Evolutionary conservation across 1,139 yeast genomes (phyloP).

Genomic region (Tardiomyces digboiensis): DNA sequence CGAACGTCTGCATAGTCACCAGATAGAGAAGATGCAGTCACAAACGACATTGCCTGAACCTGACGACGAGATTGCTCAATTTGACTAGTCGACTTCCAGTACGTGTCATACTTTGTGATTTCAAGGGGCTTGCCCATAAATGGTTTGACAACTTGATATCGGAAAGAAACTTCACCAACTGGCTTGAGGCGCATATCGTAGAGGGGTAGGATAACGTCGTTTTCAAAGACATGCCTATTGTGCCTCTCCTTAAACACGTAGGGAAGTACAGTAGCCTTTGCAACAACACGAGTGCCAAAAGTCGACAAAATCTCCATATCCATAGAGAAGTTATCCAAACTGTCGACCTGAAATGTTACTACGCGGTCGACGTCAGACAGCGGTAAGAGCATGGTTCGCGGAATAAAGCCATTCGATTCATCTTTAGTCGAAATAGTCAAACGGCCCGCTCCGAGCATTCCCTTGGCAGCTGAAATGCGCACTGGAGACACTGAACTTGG

Average conservation of each 20-base stretch:
- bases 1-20: constrained; percentile 76
- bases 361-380: constrained; percentile 61
- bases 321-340: constrained; percentile 65
- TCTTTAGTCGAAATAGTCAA: constrained; percentile 60
- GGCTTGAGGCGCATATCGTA: constrained; percentile 75
- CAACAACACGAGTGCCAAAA: constrained; percentile 86
- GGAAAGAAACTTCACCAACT: constrained; percentile 72
- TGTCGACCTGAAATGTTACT: constrained; percentile 80
- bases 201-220: constrained; percentile 48
- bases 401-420: constrained; percentile 55
- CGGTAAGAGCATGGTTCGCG: constrained; percentile 77
- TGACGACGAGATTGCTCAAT: constrained; percentile 18
- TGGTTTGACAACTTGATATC: constrained; percentile 83
- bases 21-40: constrained; percentile 82
- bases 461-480: constrained; percentile 27
- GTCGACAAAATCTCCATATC: constrained; percentile 93
- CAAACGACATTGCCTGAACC: constrained; percentile 47
- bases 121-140: constrained; percentile 79
- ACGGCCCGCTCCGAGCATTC: constrained; percentile 36
- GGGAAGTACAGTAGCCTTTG: constrained; percentile 73
- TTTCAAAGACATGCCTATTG: constrained; percentile 2
- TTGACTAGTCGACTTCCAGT: constrained; percentile 82
- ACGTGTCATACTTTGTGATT: constrained; percentile 88
- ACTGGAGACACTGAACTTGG: constrained; percentile 34
- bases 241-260: constrained; percentile 34